Percentiles rank a stretch among this genome's conserved stretches.
Conservation (phyloP, 371 early-diverging fungal species). For the Massospora cicadina region DNA sequence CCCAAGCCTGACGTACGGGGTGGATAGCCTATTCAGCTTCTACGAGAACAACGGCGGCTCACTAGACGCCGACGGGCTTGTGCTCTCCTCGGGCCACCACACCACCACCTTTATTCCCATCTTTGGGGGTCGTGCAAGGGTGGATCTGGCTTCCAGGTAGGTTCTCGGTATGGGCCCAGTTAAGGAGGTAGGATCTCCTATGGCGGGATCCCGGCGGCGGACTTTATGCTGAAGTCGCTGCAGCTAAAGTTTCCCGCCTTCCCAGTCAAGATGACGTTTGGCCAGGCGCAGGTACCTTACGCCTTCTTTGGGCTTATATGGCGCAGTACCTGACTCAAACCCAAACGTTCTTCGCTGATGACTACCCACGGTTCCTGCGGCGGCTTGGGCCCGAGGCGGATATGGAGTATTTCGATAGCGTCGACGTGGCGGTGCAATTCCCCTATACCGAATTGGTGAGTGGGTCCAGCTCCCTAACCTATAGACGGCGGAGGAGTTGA, state of each 20-base stretch:
- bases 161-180: background rate
- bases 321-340: conserved; percentile 34
- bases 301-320: background rate
- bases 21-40: conserved; percentile 72
- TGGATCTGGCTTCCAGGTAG: conserved; percentile 41
- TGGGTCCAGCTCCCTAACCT: background rate
- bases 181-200: conserved; percentile 28
- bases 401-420: conserved; percentile 27
- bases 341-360: conserved; percentile 48
- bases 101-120: conserved; percentile 66
- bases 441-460: conserved; percentile 40
- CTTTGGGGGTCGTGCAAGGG: conserved; percentile 28
- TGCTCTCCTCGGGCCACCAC: conserved; percentile 50
- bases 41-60: conserved; percentile 36
- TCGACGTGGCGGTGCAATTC: conserved; percentile 50
- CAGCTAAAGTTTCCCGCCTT: conserved; percentile 81
- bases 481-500: conserved; percentile 45
- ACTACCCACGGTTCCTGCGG: conserved; percentile 46
- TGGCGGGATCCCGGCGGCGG: conserved; percentile 53
- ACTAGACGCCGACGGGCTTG: conserved; percentile 36
- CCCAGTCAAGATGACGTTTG: conserved; percentile 55
- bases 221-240: conserved; percentile 65
- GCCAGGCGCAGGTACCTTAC: conserved; percentile 42
- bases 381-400: conserved; percentile 21
- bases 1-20: conserved; percentile 60